Evolutionary conservation across 1,284 basidiomycete genomes (phyloP), one percentile per base, ranked within the genome.

Genomic region (Ganoderma boninense): DNA sequence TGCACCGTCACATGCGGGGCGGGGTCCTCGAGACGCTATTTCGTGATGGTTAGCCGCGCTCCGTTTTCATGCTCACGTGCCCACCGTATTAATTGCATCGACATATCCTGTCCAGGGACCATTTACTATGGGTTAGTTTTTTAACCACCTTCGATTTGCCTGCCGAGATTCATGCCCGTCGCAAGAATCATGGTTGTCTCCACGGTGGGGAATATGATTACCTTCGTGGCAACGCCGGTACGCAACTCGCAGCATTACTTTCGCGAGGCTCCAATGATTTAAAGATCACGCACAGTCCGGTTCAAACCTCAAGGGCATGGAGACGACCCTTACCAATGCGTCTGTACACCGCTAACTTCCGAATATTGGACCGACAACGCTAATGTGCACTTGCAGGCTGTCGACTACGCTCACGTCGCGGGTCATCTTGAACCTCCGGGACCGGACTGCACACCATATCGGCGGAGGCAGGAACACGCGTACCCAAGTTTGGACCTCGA

Each of bases 121-220:
- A 38, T 71, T 38, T 71, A 71, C 52, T 71, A 43, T 60, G 66
- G 23, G 65, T 66, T 4, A 59, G 54, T 38, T 23, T 23, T 4
- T 4, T 14, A 40, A 23, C 35, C 38, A 14, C 23, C 13, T 43
- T n/a, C 5, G 40, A 10, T 11, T 23, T 6, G 16, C 16, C 14
- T 5, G 43, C 40, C 18, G 49, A 52, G 16, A 52, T 35, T 8
- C 62, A n/a, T 38, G 38, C 38, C 38, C 38, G 7, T 35, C 43
- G 52, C 29, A 61, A 76, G 77, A 14, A 74, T 73, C 29, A 66
- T 79, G 62, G 73, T 76, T 14, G 59, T 71, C 11, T 43, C 73
- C 4, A 77, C 76, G 26, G 62, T 77, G 26, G 60, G 68, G 7
- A 79, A 79, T 63, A 77, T 78, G 26, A 60, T 74, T 40, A 73